Conservation (phyloP, 176 grass and related monocot genomes). For the Alopecurus myosuroides region DNA sequence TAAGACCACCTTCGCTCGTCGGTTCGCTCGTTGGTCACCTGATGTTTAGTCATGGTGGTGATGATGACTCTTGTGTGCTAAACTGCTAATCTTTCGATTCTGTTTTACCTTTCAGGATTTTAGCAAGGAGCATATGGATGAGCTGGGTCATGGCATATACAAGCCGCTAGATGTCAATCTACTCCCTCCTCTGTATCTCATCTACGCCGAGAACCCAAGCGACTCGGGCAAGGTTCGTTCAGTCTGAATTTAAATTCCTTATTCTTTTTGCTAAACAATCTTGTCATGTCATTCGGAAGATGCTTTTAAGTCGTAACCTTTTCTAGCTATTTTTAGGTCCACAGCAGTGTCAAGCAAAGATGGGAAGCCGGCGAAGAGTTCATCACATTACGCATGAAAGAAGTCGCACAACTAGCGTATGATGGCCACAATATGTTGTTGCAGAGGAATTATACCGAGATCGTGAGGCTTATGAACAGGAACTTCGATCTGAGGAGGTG, state of each 20-base stretch:
- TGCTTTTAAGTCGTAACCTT: background rate
- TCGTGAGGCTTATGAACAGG: constrained; percentile 54
- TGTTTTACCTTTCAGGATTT: constrained; percentile 53
- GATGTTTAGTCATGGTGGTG: background rate
- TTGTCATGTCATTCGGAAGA: background rate
- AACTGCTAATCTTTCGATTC: background rate
- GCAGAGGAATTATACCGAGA: constrained; percentile 44
- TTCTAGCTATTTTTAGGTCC: constrained; percentile 40
- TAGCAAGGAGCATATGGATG: constrained; percentile 76
- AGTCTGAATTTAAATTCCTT: background rate
- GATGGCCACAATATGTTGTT: constrained; percentile 48
- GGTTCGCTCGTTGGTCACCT: background rate
- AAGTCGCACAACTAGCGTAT: constrained; percentile 55
- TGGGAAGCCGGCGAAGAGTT: constrained; percentile 69
- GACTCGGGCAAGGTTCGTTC: constrained; percentile 85
- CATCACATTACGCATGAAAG: constrained; percentile 63
- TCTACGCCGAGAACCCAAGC: constrained; percentile 81
- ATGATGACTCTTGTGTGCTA: background rate
- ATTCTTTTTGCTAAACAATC: background rate
- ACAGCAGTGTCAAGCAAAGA: constrained; percentile 72
- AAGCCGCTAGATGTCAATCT: constrained; percentile 45
- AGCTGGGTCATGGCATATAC: constrained; percentile 69
- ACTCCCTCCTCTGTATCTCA: constrained; percentile 71
- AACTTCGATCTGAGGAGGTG: constrained; percentile 78
- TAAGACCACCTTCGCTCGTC: background rate